A percentile compares a stretch with the other conserved stretches of the same genome.
Conservation (phyloP, 345 rosid genomes). For the Pseudoturritis turrita region DNA sequence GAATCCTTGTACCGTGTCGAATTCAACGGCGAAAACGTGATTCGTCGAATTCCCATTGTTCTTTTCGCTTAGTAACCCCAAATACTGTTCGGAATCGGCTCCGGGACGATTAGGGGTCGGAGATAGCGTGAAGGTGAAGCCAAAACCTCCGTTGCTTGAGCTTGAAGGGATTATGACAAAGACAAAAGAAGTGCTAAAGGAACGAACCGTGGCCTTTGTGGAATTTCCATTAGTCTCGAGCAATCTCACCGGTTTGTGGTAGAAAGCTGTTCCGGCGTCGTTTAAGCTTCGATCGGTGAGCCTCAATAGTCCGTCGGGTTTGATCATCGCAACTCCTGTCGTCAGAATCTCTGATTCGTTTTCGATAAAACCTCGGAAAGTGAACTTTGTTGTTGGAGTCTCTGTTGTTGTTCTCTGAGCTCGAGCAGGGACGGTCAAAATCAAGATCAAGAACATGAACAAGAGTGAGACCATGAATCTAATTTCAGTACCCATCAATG, state of each 20-base stretch:
- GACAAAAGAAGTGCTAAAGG: constrained; percentile 51
- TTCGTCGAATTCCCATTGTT: constrained; percentile 4
- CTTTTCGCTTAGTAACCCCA: constrained; percentile 40
- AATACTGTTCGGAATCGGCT: constrained; percentile 33
- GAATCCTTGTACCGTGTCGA: constrained; percentile 58
- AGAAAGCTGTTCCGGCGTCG: constrained; percentile 25
- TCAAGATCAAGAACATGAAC: not conserved
- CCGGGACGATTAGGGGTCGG: constrained; percentile 35
- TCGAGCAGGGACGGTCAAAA: not conserved
- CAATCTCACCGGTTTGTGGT: constrained; percentile 20
- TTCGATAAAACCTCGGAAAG: constrained; percentile 19
- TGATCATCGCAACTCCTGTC: not conserved
- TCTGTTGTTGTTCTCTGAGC: constrained; percentile 12
- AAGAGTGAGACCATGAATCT: not conserved
- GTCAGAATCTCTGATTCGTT: not conserved
- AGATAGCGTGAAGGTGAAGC: constrained; percentile 51
- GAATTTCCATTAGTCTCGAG: not conserved
- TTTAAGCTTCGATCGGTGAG: constrained; percentile 7
- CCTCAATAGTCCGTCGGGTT: constrained; percentile 22
- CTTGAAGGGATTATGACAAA: constrained; percentile 37
- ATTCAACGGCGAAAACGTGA: constrained; percentile 54
- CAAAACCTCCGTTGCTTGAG: constrained; percentile 44
- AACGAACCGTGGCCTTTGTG: constrained; percentile 13
- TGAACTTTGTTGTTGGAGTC: constrained; percentile 8
- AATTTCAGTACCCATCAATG: constrained; percentile 6